phyloP scores from a whole-genome alignment of 805 yeast species.

The Candida awuae region DNA sequence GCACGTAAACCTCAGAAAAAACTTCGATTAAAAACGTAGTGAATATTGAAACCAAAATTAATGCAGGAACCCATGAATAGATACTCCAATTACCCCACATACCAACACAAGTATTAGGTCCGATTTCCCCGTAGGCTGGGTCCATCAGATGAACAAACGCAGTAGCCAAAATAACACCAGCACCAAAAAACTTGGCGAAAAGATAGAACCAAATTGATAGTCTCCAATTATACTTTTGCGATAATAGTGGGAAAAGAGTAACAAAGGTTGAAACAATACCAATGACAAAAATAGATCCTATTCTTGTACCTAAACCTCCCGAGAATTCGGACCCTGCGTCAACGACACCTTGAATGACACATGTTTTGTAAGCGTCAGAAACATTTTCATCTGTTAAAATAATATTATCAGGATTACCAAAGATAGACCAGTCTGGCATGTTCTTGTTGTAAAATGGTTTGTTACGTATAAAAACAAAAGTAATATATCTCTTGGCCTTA shows the following conservation, averaged over 20 bases:
- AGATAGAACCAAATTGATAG: constrained; percentile 52
- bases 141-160: constrained; percentile 64
- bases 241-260: constrained; percentile 46
- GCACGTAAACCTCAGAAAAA: constrained; percentile 35
- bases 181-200: constrained; percentile 62
- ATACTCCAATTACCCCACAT: constrained; percentile 45
- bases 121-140: constrained; percentile 54
- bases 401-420: constrained; percentile 8
- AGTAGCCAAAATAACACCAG: constrained; percentile 76
- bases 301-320: constrained; percentile 32
- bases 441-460: background rate
- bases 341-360: constrained; percentile 18
- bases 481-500: too few relatives aligned
- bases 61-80: constrained; percentile 45
- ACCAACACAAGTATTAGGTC: constrained; percentile 45
- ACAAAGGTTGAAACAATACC: constrained; percentile 48
- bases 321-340: constrained; percentile 15
- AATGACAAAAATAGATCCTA: constrained; percentile 54
- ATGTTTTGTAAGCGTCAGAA: constrained; percentile 16
- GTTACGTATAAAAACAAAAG: background rate
- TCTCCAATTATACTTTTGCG: constrained; percentile 45
- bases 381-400: constrained; percentile 11
- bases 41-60: constrained; percentile 38
- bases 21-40: constrained; percentile 39
- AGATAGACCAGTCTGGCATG: constrained; percentile 13